These are phyloP conservation scores for Begonia fuchsioides DNA, from an alignment of 306 rosid genomes.

Conservation along the genomic window DNA sequence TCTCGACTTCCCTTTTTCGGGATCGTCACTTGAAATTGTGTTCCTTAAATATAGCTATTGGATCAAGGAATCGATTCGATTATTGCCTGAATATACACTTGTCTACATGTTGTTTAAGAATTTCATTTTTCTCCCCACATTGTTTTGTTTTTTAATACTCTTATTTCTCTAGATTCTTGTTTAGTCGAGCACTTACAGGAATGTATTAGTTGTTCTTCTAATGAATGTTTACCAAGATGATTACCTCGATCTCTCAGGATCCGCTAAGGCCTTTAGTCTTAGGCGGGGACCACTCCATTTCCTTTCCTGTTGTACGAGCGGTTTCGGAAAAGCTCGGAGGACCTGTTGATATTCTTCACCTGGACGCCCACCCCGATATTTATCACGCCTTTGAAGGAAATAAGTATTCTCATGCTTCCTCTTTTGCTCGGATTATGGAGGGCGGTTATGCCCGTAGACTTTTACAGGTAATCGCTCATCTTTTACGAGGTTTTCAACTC, in stretches of 20 bases:
- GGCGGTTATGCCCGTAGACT: conserved; percentile 87
- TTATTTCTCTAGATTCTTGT: too few relatives aligned
- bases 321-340: conserved; percentile 94
- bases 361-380: conserved; percentile 96
- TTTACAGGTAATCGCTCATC: conserved; percentile 83
- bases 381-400: conserved; percentile 74
- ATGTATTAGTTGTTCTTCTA: too few relatives aligned
- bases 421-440: conserved; percentile 97
- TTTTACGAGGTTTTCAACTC: too few relatives aligned
- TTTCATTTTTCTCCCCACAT: too few relatives aligned
- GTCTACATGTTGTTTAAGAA: too few relatives aligned
- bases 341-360: conserved; percentile 81
- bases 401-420: conserved; percentile 80
- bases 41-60: too few relatives aligned
- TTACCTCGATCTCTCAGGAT: too few relatives aligned
- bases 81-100: too few relatives aligned
- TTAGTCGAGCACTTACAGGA: too few relatives aligned
- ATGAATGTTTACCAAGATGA: too few relatives aligned
- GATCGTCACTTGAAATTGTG: background rate
- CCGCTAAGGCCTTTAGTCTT: conserved; percentile 83
- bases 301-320: conserved; percentile 80
- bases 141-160: too few relatives aligned
- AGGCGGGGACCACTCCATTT: conserved; percentile 97
- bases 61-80: too few relatives aligned
- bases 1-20: background rate